Percentiles rank a stretch among this genome's conserved stretches.
These are phyloP conservation scores for Combretum micranthum DNA, from an alignment of 345 rosid species.

Conservation along the genomic window DNA sequence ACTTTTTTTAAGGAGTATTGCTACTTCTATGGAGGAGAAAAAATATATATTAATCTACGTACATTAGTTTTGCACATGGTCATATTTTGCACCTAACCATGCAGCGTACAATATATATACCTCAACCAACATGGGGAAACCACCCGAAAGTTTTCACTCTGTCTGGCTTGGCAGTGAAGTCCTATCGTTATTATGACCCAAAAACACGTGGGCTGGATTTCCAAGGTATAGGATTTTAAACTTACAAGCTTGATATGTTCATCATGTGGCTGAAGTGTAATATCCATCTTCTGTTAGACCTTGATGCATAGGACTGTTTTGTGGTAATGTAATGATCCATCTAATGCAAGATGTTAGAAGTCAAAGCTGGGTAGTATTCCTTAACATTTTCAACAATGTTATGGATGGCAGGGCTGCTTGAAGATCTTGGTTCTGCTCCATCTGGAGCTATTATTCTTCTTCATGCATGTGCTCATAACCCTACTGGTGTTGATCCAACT, in stretches of 20 bases:
- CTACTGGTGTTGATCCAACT: conserved; percentile 95
- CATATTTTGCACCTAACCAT: conserved; percentile 9
- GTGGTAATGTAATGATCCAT: not conserved
- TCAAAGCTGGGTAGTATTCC: not conserved
- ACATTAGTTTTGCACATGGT: too few relatives aligned
- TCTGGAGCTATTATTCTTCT: conserved; percentile 83
- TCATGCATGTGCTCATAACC: conserved; percentile 99
- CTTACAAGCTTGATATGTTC: too few relatives aligned
- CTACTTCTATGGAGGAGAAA: not conserved
- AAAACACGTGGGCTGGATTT: conserved; percentile 72
- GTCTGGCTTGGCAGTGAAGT: conserved; percentile 68
- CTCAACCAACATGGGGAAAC: conserved; percentile 90
- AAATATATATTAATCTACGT: not conserved
- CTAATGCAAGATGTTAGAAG: not conserved
- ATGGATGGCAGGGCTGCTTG: conserved; percentile 52
- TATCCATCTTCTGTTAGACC: too few relatives aligned
- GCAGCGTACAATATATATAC: conserved; percentile 67
- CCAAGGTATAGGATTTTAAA: conserved; percentile 31
- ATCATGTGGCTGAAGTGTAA: too few relatives aligned
- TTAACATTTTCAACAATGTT: not conserved
- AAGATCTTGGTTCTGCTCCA: conserved; percentile 87
- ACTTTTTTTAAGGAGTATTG: not conserved
- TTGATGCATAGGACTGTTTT: too few relatives aligned
- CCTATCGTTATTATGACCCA: conserved; percentile 79
- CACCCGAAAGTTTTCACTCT: conserved; percentile 63